Base-by-base conservation (phyloP, 257 asterid species). In the Eucommia ulmoides region DNA sequence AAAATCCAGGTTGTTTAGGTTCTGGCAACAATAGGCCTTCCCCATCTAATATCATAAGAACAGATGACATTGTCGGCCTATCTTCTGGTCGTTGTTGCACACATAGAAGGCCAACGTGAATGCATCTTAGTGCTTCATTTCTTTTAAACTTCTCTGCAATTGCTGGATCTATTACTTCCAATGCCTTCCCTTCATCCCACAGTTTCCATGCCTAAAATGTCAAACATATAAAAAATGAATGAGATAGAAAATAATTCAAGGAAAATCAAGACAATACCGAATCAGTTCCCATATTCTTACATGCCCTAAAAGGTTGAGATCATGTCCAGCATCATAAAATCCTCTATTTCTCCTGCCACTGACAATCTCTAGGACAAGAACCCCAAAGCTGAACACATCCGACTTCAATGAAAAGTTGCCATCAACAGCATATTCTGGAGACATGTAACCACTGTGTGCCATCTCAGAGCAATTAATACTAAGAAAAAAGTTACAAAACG, bases 361-460 rank as follows among this genome's bases (percentile, higher is more conserved):
- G 7, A 60, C 33, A 45, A 69, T 60, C 71, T 69, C 75, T 44
- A 64, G 42, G 58, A 65, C 50, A 33, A 64, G 55, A 14, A 69
- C 75, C 0, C 75, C 71, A 19, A 69, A 69, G 45, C 75, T 69
- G 14, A 69, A 69, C 17, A 60, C 60, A 33, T 69, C 71, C 3
- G 68, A 69, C 33, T 64, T 69, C 4, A 53, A 58, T 15, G 68
- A 69, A 52, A 63, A 69, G 17, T 45, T 47, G 11, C 75, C 71
- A 38, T 64, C 61, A 21, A 64, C 49, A 1, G 71, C 68, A 19
- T 69, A 69, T 22, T 69, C 71, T 1, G 75, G 75, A 48, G 75
- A 55, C 71, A 69, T n/a, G n/a, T 64, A 64, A 18, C 71, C 75
- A 24, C 71, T 69, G 16, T 50, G 45, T 11, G 14, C 12, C 41